phyloP scores from a whole-genome alignment of 2,329 filamentous ascomycete genomes.

The Aureobasidium uvarum region DNA sequence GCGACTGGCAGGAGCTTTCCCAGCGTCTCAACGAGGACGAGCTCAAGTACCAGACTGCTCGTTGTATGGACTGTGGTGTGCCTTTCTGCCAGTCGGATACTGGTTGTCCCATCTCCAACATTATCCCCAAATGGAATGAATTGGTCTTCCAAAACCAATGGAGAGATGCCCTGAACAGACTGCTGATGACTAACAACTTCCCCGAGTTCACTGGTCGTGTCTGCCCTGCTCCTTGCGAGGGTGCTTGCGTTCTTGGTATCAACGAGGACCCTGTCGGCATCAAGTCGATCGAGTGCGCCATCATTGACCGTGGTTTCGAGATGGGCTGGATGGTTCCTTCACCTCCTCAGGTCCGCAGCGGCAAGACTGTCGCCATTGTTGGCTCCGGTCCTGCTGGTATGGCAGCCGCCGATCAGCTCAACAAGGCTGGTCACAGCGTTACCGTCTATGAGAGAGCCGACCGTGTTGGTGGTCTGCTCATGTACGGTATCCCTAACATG shows the following conservation, averaged over 20 bases:
- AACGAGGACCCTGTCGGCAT: conserved; percentile 97
- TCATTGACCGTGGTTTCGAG: conserved; percentile 95
- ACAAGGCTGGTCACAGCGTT: conserved; percentile 83
- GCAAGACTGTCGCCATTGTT: conserved; percentile 84
- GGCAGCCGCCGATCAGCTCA: conserved; percentile 87
- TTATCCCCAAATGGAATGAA: conserved; percentile 97
- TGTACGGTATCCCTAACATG: conserved; percentile 99
- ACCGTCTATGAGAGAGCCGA: conserved; percentile 93
- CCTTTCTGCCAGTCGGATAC: conserved; percentile 97
- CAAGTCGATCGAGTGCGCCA: conserved; percentile 97
- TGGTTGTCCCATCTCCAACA: conserved; percentile 93
- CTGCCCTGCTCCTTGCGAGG: conserved; percentile 93
- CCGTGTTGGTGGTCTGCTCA: conserved; percentile 84
- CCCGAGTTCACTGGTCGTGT: conserved; percentile 97
- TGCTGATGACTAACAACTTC: conserved; percentile 98
- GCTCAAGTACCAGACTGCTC: conserved; percentile 92
- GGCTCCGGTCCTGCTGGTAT: conserved; percentile 91
- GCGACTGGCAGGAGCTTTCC: conserved; percentile 92
- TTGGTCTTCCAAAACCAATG: conserved; percentile 73
- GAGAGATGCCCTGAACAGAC: conserved; percentile 85
- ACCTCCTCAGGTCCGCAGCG: conserved; percentile 74
- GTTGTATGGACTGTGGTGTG: conserved; percentile 98
- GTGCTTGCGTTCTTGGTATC: conserved; percentile 92
- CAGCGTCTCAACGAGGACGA: conserved; percentile 87
- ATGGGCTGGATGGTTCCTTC: conserved; percentile 96